Base-by-base conservation (phyloP, 495 filamentous ascomycete genomes). In the Xylaria grammica region DNA sequence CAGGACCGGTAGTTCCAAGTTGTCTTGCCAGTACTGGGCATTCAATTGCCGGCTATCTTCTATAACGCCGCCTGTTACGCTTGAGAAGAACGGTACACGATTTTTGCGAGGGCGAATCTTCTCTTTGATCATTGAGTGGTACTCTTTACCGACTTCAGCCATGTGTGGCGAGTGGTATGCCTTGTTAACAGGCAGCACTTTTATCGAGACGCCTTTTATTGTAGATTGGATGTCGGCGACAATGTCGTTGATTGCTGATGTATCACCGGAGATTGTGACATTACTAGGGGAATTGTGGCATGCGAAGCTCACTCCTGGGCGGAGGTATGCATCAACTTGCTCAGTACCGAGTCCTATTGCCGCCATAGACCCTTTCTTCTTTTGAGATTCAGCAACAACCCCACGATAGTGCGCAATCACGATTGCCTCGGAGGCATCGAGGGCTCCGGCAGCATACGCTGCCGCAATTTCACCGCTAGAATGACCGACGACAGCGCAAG, bases 381-480 rank as follows among this genome's bases (percentile, higher is more conserved):
- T 63, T 64, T 30, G 69, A 36, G 57, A 61, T 40, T 56, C 57
- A 6, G 65, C 63, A 15, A 65, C 20, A 0, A 60, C 62, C 7
- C 79, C 68, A 11, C 75, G 69, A 49, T 78, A 54, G 72, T 73
- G 69, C 2, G 84, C 79, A 2, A 85, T 69, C 15, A 76, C 62
- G 80, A 86, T 85, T 3, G 78, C 80, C 0, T 78, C 80, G 13
- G 68, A 30, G 11, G 81, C 74, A 11, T 70, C 68, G 0, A 84
- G 62, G n/a, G 74, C 74, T 0, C 80, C 79, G 2, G 74, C 72
- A 2, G 68, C 71, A 55, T 78, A 72, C 24, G 78, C 78, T 0
- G 78, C 78, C 1, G 73, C 78, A 67, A 89, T 89, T 67, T 89
- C 87, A 2, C 87, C 87, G 65, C 81, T 85, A 0, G 86, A 89